Conservation (phyloP, 805 yeast genomes). For the Spencermartinsiella europaea region DNA sequence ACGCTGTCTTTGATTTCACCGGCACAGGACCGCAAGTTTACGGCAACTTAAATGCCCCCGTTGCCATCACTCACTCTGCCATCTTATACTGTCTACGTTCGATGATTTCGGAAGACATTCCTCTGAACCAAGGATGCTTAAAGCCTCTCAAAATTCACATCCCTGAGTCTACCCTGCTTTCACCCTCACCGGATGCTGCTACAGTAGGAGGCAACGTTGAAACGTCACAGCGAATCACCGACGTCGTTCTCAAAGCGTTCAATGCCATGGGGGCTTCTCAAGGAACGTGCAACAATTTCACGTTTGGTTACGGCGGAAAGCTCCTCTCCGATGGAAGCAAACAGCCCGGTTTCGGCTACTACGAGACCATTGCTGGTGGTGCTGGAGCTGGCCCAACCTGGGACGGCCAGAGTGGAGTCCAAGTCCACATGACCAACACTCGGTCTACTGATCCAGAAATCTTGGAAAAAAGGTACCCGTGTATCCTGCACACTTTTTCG, state of each 20-base stretch:
- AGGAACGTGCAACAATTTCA: constrained; percentile 91
- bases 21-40: constrained; percentile 86
- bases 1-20: constrained; percentile 73
- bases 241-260: constrained; percentile 81
- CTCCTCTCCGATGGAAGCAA: constrained; percentile 33
- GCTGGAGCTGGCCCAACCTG: constrained; percentile 87
- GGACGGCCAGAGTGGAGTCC: constrained; percentile 87
- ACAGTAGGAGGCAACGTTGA: constrained; percentile 94
- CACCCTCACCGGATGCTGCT: constrained; percentile 82
- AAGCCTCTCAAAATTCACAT: constrained; percentile 65
- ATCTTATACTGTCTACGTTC: constrained; percentile 82
- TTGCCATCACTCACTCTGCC: constrained; percentile 84
- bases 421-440: constrained; percentile 91
- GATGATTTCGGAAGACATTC: constrained; percentile 80
- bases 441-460: constrained; percentile 88
- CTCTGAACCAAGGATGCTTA: constrained; percentile 90
- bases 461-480: constrained; percentile 85
- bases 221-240: constrained; percentile 91
- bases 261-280: constrained; percentile 91
- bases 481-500: constrained; percentile 64
- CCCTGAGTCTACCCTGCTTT: constrained; percentile 58
- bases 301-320: constrained; percentile 72
- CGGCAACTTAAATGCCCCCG: constrained; percentile 90
- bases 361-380: constrained; percentile 94
- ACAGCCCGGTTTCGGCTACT: constrained; percentile 75